These are phyloP conservation scores for Rhodomyrtus psidioides DNA, from an alignment of 441 rosid genomes.

Conservation along the genomic window DNA sequence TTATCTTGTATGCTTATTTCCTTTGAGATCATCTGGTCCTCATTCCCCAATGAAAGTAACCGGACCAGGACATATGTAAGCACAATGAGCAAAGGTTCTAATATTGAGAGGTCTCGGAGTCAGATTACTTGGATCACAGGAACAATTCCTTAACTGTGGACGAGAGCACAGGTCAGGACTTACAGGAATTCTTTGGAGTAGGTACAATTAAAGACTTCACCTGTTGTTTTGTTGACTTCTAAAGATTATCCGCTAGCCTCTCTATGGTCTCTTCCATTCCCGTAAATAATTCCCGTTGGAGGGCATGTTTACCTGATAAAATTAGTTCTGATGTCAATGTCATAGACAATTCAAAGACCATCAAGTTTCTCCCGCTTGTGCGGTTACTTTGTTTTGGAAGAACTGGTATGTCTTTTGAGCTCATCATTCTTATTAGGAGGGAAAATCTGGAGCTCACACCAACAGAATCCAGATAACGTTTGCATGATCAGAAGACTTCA, in stretches of 20 bases:
- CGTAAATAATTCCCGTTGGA: neutral
- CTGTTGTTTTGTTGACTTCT: neutral
- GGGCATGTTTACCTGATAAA: neutral
- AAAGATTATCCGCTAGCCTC: neutral
- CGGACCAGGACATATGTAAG: neutral
- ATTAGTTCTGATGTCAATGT: neutral
- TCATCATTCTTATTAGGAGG: neutral
- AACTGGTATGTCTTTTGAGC: neutral
- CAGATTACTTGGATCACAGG: neutral
- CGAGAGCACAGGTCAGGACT: neutral
- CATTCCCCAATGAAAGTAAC: neutral
- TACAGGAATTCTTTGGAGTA: neutral
- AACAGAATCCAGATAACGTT: neutral
- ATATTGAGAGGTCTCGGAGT: neutral
- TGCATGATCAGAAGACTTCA: neutral
- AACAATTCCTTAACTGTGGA: neutral
- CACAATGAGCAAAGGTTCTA: neutral
- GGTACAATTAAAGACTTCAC: neutral
- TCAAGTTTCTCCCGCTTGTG: neutral
- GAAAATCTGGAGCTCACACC: neutral
- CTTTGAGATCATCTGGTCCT: neutral
- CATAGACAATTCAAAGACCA: neutral
- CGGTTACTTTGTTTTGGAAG: neutral
- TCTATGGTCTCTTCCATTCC: neutral
- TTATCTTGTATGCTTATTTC: neutral